These are phyloP conservation scores for Nakazawaea wickerhamii DNA, from an alignment of 805 yeast genomes.

Conservation along the genomic window DNA sequence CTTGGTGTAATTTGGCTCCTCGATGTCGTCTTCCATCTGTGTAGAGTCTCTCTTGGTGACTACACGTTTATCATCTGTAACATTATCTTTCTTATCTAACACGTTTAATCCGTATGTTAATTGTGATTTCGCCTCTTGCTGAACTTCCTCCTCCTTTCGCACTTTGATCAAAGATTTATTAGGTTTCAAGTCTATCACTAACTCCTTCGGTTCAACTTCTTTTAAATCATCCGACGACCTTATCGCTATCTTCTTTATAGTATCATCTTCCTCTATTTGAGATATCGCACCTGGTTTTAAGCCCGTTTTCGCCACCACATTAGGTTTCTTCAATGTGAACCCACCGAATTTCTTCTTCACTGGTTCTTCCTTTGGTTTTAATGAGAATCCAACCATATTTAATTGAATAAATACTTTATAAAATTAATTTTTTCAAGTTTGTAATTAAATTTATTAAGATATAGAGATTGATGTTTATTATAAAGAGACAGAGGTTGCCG, in stretches of 20 bases:
- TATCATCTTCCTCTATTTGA: conserved; percentile 1
- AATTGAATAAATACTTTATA: no score
- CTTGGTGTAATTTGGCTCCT: conserved; percentile 9
- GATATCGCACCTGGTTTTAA: conserved; percentile 2
- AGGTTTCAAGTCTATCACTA: conserved; percentile 5
- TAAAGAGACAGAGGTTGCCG: neutral
- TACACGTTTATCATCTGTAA: neutral
- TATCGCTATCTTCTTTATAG: conserved; percentile 4
- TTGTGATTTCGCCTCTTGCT: no score
- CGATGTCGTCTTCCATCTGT: neutral
- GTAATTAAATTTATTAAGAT: no score
- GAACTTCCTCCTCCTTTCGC: neutral
- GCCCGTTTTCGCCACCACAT: neutral
- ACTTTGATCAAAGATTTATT: conserved; percentile 7
- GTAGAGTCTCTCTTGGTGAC: neutral
- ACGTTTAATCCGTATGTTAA: neutral
- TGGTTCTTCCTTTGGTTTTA: conserved; percentile 25
- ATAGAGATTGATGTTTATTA: neutral
- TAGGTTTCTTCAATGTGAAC: conserved; percentile 26
- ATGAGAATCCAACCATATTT: conserved; percentile 32
- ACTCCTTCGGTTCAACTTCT: neutral
- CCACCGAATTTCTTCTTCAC: conserved; percentile 23
- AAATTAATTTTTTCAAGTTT: no score
- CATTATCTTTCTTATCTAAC: neutral
- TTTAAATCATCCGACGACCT: conserved; percentile 9